Percentiles rank a stretch among this genome's conserved stretches.
These are phyloP conservation scores for Cystofilobasidium ferigula DNA, from an alignment of 768 basidiomycete species.

Conservation along the genomic window DNA sequence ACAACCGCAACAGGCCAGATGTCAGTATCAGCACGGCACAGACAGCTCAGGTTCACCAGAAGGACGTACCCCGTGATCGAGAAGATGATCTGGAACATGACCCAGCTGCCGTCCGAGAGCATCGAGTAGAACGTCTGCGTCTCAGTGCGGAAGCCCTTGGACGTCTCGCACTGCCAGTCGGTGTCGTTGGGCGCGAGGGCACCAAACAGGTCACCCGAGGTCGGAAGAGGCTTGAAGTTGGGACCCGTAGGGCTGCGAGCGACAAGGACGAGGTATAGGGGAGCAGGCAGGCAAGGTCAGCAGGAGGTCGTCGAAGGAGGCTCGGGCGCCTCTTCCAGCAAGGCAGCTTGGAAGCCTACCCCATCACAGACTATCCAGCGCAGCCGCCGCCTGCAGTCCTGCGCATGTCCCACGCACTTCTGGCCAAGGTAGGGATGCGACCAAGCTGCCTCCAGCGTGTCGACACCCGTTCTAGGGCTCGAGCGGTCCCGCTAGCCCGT, in stretches of 20 bases:
- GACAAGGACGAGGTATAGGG: no score
- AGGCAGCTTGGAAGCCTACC: no score
- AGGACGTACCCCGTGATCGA: conserved; percentile 69
- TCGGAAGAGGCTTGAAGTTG: conserved; percentile 27
- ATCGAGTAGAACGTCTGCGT: conserved; percentile 80
- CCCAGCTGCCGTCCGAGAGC: conserved; percentile 61
- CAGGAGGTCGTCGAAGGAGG: not conserved
- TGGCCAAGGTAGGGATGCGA: no score
- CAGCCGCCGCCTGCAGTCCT: no score
- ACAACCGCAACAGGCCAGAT: not conserved
- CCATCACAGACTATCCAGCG: no score
- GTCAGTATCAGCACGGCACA: conserved; percentile 23
- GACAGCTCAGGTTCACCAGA: conserved; percentile 4
- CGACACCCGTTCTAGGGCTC: no score
- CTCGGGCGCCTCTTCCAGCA: not conserved
- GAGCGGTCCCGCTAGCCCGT: no score
- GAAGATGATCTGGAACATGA: conserved; percentile 56
- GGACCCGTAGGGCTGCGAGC: conserved; percentile 9
- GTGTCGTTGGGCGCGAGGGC: conserved; percentile 62
- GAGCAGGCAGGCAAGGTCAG: not conserved
- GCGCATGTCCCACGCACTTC: no score
- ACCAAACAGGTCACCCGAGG: conserved; percentile 56
- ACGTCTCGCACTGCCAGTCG: conserved; percentile 63
- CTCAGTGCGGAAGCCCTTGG: conserved; percentile 72
- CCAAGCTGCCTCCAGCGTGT: no score